phyloP scores from a whole-genome alignment of 352 stramenopile species.

The Thalassiosira hispida region DNA sequence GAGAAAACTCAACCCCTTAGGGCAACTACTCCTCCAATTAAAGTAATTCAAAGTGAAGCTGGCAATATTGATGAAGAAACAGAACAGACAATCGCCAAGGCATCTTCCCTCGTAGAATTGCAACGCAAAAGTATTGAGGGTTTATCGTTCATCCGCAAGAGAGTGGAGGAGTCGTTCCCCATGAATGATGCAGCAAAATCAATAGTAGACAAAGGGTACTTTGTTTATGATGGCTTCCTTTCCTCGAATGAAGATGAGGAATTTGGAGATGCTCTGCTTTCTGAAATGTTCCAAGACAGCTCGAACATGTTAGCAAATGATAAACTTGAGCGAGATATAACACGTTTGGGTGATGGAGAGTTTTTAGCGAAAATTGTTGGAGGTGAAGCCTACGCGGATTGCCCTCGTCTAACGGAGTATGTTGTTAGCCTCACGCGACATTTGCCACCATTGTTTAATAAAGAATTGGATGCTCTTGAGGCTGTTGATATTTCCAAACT shows the following conservation, averaged over 20 bases:
- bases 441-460: slow-evolving; percentile 55
- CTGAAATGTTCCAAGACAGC: slow-evolving; percentile 53
- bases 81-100: slow-evolving; percentile 25
- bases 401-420: slow-evolving; percentile 61
- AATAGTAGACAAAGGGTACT: slow-evolving; percentile 50
- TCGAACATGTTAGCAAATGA: slow-evolving; percentile 51
- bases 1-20: slow-evolving; percentile 16
- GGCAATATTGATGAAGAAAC: slow-evolving; percentile 7
- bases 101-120: slow-evolving; percentile 57
- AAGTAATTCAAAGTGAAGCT: background rate
- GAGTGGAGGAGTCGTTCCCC: slow-evolving; percentile 55
- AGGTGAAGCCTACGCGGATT: slow-evolving; percentile 64
- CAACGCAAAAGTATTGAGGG: slow-evolving; percentile 65
- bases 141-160: slow-evolving; percentile 60
- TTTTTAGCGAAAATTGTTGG: slow-evolving; percentile 57
- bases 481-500: slow-evolving; percentile 18
- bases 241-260: slow-evolving; percentile 37
- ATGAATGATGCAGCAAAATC: slow-evolving; percentile 31
- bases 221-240: slow-evolving; percentile 61
- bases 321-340: slow-evolving; percentile 62
- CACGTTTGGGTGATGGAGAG: slow-evolving; percentile 56
- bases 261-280: slow-evolving; percentile 43
- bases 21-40: background rate
- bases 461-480: slow-evolving; percentile 19
- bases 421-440: slow-evolving; percentile 65